Base-by-base conservation (phyloP, 768 basidiomycete genomes). In the Clathrus columnatus region DNA sequence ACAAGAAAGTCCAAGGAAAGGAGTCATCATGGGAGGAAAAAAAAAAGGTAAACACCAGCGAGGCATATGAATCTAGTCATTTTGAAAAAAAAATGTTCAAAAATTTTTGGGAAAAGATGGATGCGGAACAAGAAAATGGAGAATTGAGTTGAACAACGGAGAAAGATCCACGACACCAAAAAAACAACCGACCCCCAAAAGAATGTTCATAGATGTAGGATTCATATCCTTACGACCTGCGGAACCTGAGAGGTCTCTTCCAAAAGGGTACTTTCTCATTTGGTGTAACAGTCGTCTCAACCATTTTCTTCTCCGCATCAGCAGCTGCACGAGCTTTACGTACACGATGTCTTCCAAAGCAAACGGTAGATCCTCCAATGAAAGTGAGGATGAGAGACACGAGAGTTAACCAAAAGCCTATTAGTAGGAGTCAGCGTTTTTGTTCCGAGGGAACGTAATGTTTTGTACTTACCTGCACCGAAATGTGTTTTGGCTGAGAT, bases 321-420 rank as follows among this genome's bases (percentile, higher is more conserved):
- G 30, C 20, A 7, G 54, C 23, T n/a, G 69, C 75, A 20, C 71
- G 71, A 0, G 76, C 64, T 71, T 77, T 72, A 59, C 83, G 75
- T 56, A 75, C 72, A 54, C 72, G 76, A 55, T 83, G 73, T 36
- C 84, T 79, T 10, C 84, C 84, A 59, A 85, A 80, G 72, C 83
- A 85, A 32, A 87, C 81, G 2, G 82, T 82, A 72, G 79, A 78
- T 51, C 84, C 84, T 17, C 79, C 84, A 54, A 87, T 64, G 42
- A 81, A 67, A 28, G 83, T 75, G 4, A 88, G 75, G 60, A 88
- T 69, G 64, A 89, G 69, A 11, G 81, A 67, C 18, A 75, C 79
- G 61, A 89, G 80, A 1, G 84, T 87, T 66, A 89, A 65, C 87
- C 87, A 89, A 67, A 88, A 87, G 7, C 77, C 85, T 84, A 58